Percentiles rank a stretch among this genome's conserved stretches.
Conservation (phyloP, 2,329 filamentous ascomycete genomes). For the Bertia moriformis region DNA sequence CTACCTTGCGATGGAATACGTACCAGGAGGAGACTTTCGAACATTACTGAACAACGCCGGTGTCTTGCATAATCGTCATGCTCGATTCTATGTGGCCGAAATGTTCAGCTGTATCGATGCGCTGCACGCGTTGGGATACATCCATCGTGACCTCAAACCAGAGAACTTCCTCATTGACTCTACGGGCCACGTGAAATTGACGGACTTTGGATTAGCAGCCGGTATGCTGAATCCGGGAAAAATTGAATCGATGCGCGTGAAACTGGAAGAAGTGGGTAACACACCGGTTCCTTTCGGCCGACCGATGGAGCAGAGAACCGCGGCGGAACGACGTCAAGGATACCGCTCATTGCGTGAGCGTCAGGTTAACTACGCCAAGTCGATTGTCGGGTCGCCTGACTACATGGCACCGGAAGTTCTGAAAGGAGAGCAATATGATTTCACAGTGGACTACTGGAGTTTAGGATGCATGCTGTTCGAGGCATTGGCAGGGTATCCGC, state of each 20-base stretch:
- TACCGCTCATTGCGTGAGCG: constrained; percentile 85
- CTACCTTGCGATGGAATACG: constrained; percentile 98
- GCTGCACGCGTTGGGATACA: constrained; percentile 87
- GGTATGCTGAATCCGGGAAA: constrained; percentile 88
- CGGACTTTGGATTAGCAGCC: constrained; percentile 89
- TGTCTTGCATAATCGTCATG: constrained; percentile 90
- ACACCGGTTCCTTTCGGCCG: constrained; percentile 81
- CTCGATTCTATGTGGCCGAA: constrained; percentile 95
- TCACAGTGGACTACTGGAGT: constrained; percentile 97
- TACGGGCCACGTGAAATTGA: constrained; percentile 90
- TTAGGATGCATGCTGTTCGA: constrained; percentile 98
- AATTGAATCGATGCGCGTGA: constrained; percentile 95
- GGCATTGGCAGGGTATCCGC: constrained; percentile 86
- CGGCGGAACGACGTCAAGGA: constrained; percentile 82
- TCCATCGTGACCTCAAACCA: constrained; percentile 91
- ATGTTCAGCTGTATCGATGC: constrained; percentile 97
- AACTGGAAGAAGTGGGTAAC: constrained; percentile 84
- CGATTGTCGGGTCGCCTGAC: constrained; percentile 91
- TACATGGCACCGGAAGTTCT: constrained; percentile 99
- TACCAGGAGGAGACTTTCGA: constrained; percentile 92
- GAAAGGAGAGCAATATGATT: constrained; percentile 93
- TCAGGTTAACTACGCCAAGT: constrained; percentile 96
- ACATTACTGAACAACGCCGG: constrained; percentile 97
- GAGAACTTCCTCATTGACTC: constrained; percentile 98
- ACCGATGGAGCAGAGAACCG: constrained; percentile 80